These are phyloP conservation scores for Metschnikowia koreensis DNA, from an alignment of 805 yeast genomes.

Conservation along the genomic window DNA sequence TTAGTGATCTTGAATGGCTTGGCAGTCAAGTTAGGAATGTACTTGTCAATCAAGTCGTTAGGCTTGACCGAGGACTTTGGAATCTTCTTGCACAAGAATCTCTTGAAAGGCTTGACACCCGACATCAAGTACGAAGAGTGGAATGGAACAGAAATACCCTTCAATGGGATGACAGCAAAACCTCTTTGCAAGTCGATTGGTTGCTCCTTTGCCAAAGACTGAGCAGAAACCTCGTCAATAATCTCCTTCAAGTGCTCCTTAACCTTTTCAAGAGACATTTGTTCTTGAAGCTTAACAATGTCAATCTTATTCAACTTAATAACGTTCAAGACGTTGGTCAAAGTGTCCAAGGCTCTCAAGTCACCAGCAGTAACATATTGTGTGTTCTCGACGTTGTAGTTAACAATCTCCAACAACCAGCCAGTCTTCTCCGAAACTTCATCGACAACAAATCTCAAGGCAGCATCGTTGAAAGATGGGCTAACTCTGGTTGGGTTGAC, in stretches of 20 bases:
- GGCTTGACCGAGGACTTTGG: slow-evolving; percentile 94
- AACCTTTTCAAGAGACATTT: slow-evolving; percentile 82
- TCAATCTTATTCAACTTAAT: slow-evolving; percentile 93
- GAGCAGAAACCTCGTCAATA: slow-evolving; percentile 78
- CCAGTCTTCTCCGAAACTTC: slow-evolving; percentile 79
- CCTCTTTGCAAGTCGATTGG: slow-evolving; percentile 98
- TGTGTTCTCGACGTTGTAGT: slow-evolving; percentile 96
- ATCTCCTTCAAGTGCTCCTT: slow-evolving; percentile 86
- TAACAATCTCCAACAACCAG: slow-evolving; percentile 97
- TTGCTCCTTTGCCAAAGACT: slow-evolving; percentile 85
- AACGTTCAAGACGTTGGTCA: slow-evolving; percentile 89
- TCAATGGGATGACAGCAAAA: slow-evolving; percentile 95
- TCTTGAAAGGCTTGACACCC: slow-evolving; percentile 98
- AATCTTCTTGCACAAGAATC: slow-evolving; percentile 93
- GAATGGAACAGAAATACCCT: slow-evolving; percentile 99
- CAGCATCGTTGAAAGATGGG: slow-evolving; percentile 86
- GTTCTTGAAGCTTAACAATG: slow-evolving; percentile 79
- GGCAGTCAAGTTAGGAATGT: slow-evolving; percentile 98
- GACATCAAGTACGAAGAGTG: slow-evolving; percentile 97
- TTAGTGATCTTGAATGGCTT: slow-evolving; percentile 93
- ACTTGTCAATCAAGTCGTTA: slow-evolving; percentile 87
- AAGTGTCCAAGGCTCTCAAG: slow-evolving; percentile 87
- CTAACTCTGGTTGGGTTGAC: slow-evolving; percentile 94
- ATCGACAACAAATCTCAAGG: slow-evolving; percentile 90
- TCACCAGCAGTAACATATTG: slow-evolving; percentile 99